Evolutionary conservation across 768 basidiomycete species (phyloP), one percentile per base, ranked within the genome.

Genomic region (Podaxis sp.): DNA sequence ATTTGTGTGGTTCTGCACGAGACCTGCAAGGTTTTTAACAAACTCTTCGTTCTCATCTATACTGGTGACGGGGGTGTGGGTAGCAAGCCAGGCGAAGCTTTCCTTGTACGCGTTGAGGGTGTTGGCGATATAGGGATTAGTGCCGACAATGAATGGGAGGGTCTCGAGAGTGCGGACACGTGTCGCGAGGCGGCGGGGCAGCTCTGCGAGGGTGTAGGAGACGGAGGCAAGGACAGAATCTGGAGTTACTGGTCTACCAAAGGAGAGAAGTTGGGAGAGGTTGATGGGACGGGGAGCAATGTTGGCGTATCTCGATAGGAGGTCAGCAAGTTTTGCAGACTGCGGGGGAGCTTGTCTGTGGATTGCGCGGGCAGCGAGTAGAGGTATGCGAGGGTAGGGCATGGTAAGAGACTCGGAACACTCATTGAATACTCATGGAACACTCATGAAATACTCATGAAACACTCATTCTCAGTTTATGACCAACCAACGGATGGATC

Each of bases 81-180:
- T 86, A 16, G 89, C 86, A 38, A 93, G 77, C 68, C 82, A 83
- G 54, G 80, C 74, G 68, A 93, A 91, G 70, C 88, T 88, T 50
- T 84, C 79, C 65, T 82, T 78, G 73, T 91, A 89, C 5, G 87
- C 79, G 58, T 85, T 75, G 61, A 92, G 77, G 11, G 85, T 85
- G 59, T 82, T 84, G 3, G 88, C 80, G n/a, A 94, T 82, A 72
- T 90, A 91, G 13, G 92, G 92, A 70, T 94, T 94, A 55, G 89
- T 92, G 21, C 91, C 93, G 52, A 93, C 93, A 40, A 94, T 94
- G 73, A 89, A 94, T 0, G 92, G 92, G 35, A 94, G 79, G 0
- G 80, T 74, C 68, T 93, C 90, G 53, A 94, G 77, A 21, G 86
- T 86, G 35, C 83, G 83, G 47, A 91, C 87, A 11, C 91, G 86